Evolutionary conservation across 495 filamentous ascomycete genomes (phyloP), one percentile per base, ranked within the genome.

Genomic region (Neurospora sp.): DNA sequence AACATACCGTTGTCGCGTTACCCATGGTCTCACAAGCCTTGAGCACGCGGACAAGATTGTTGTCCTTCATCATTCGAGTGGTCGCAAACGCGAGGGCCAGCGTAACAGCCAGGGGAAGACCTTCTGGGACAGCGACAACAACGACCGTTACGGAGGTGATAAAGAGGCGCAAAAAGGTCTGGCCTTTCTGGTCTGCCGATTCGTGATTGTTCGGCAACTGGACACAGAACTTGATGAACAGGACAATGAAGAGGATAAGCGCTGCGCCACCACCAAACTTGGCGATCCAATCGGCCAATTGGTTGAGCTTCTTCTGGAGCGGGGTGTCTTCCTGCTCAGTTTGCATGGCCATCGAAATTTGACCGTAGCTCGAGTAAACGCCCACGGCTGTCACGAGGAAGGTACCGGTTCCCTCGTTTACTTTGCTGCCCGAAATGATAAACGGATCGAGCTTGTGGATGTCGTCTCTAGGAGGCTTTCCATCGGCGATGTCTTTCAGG

Each of bases 1-100:
- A 97, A 83, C 95, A 98, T 42, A 98, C 91, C 1, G 93, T 95
- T 0, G 95, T 98, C 2, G 95, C 95, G 81, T 97, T 97, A 14
- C 95, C 95, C 95, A 98, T 98, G 4, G 95, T 96, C 82, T 98
- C 95, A 81, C 95, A 98, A 35, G 95, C 94, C 76, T 93, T 91
- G 23, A 98, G 85, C 42, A 94, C 87, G 49, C 95, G 93, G 40
- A 98, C 95, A 66, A 98, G 82, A 75, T 98, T 98, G 82, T 97
- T 96, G 76, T 98, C 95, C 79, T 93, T 95, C 71, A 97, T 86
- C 95, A 98, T 98, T 20, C 94, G 87, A 27, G 91, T 97, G 2
- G 95, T 98, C 12, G 95, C 95, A 81, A 97, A 98, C 39, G 95
- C 95, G n/a, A 98, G 87, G 35, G 95, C 95, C 37, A 98, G 87